Base-by-base conservation (phyloP, 768 basidiomycete genomes). In the Lactarius psammicola region DNA sequence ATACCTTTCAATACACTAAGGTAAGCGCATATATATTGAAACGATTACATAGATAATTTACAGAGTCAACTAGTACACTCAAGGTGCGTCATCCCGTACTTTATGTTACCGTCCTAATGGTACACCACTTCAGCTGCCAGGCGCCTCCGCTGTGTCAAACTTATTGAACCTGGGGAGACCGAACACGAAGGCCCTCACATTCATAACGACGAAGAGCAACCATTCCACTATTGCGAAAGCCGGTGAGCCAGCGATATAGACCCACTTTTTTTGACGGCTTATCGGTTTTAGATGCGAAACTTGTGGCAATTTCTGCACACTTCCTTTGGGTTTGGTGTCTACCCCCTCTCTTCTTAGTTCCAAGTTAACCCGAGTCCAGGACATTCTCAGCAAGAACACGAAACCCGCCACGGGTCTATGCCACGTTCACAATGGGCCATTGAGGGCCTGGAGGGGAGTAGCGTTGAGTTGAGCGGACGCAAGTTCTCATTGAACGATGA, bases 371-470 rank as follows among this genome's bases (percentile, higher is more conserved):
- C n/a, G 18, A 31, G 56, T 38, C 30, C 23, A 87, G 86, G 82
- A 0, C 86, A 87, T 67, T 62, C 83, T 1, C 84, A 87, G 64
- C 78, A 80, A 68, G 83, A 85, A 56, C 86, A 87, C 44, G 85
- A 86, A 51, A 87, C 86, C 0, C 77, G 77, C 15, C 86, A 87
- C 59, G 86, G 86, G 8, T 86, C 84, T 1, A 86, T 86, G 85
- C 81, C 84, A 0, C 78, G 75, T 59, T 81, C 84, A 0, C 76
- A 78, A 40, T 87, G 86, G 86, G 76, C 80, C 0, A 70, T 86
- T 2, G 84, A 85, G 61, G 84, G 82, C 0, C 80, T 80, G 0
- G 81, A 85, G 11, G 83, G 80, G 18, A 78, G 77, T 2, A 73
- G 76, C 1, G 60, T 86, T 0, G 87, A 87, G 68, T 75, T 86